Evolutionary conservation across 106 monocot species (phyloP).

Genomic region (Dendrobium officinale): DNA sequence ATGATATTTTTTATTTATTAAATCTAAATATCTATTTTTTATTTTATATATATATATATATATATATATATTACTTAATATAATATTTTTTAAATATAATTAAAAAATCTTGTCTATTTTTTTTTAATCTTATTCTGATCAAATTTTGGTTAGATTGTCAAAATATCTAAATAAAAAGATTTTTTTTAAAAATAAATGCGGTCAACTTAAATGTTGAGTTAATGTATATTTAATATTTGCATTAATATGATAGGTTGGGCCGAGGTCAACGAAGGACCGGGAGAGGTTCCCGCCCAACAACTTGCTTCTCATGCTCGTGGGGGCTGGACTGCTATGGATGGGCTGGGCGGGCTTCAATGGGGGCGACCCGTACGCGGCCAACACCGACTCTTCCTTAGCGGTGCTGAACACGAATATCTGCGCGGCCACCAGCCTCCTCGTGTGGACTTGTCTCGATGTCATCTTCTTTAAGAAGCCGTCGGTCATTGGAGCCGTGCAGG

Average conservation of each 20-base stretch:
- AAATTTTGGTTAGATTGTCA: too few relatives aligned
- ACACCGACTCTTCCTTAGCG: constrained; percentile 29
- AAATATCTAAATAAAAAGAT: too few relatives aligned
- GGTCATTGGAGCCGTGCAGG: constrained; percentile 27
- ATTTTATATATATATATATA: neutral
- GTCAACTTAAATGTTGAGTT: too few relatives aligned
- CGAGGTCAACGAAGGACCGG: constrained; percentile 30
- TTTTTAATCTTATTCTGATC: too few relatives aligned
- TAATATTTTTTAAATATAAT: too few relatives aligned
- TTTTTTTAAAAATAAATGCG: too few relatives aligned
- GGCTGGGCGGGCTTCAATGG: constrained; percentile 43
- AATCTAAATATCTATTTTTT: neutral
- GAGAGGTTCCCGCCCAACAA: constrained; percentile 33
- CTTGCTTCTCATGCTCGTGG: constrained; percentile 27
- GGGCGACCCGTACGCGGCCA: constrained; percentile 29
- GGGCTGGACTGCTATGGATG: constrained; percentile 32
- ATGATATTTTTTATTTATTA: neutral
- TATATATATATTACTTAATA: neutral
- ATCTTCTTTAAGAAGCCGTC: constrained; percentile 41
- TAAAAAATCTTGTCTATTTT: too few relatives aligned
- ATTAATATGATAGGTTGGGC: constrained; percentile 13
- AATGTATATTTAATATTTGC: too few relatives aligned
- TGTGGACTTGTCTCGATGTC: constrained; percentile 38
- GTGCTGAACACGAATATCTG: constrained; percentile 36
- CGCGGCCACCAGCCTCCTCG: constrained; percentile 23